Evolutionary conservation across 1,284 basidiomycete genomes (phyloP).

Genomic region (Ceratobasidium sp.): DNA sequence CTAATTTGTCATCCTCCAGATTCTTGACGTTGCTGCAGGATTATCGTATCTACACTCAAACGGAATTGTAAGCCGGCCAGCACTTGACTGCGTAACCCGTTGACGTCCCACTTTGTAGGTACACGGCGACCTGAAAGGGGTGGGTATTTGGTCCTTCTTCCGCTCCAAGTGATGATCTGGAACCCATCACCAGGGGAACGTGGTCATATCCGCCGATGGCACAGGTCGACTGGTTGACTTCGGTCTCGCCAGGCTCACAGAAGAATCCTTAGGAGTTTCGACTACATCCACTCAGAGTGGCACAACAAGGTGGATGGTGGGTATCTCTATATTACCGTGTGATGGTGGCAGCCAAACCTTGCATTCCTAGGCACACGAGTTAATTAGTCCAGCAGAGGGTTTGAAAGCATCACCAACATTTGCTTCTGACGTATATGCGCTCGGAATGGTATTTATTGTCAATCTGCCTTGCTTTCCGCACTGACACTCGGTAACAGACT

Average conservation of each 20-base stretch:
- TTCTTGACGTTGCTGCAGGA: constrained; percentile 6
- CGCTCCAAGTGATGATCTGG: not conserved
- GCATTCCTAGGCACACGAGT: constrained; percentile 2
- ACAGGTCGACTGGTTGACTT: constrained; percentile 18
- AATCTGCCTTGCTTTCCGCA: not conserved
- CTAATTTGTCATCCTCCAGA: not conserved
- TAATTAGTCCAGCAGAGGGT: constrained; percentile 1
- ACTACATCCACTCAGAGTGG: not conserved
- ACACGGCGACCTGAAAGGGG: constrained; percentile 30
- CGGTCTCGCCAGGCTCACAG: constrained; percentile 8
- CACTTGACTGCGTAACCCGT: not conserved
- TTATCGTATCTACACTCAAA: constrained; percentile 2
- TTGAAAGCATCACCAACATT: not conserved
- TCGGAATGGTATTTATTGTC: constrained; percentile 13
- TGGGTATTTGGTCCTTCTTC: not conserved
- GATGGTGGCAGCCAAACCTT: not conserved
- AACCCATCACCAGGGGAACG: not conserved
- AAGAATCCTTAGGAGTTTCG: not conserved
- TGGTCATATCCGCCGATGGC: not conserved
- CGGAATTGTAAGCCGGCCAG: not conserved
- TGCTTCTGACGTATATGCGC: constrained; percentile 11
- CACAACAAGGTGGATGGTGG: constrained; percentile 17
- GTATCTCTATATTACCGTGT: not conserved
- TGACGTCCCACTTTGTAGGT: not conserved
- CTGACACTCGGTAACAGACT: not conserved